Evolutionary conservation across 2,329 filamentous ascomycete genomes (phyloP).

Genomic region (Exophiala sp.): DNA sequence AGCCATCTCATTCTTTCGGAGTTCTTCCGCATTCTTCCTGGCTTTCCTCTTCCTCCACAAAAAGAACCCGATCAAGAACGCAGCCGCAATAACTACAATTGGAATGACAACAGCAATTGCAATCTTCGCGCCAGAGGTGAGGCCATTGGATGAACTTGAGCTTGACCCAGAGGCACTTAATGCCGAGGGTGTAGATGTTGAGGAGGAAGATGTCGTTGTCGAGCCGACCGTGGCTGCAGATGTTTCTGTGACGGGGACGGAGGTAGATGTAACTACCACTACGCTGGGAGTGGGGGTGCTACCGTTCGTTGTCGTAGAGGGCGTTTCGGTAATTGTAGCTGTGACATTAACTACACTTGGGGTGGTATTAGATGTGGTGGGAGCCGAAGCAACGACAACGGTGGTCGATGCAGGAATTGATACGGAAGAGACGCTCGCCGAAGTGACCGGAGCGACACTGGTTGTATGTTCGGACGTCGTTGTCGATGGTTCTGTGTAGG

Average conservation of each 20-base stretch:
- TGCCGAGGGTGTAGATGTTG: slow-evolving; percentile 27
- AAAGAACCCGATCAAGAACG: slow-evolving; percentile 51
- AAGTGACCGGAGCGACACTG: slow-evolving; percentile 28
- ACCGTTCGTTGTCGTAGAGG: slow-evolving; percentile 17
- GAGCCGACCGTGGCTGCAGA: slow-evolving; percentile 24
- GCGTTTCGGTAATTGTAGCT: slow-evolving; percentile 22
- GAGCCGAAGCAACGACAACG: slow-evolving; percentile 8
- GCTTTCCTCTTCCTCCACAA: slow-evolving; percentile 88
- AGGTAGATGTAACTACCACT: slow-evolving; percentile 30
- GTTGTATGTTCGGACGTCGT: slow-evolving; percentile 15
- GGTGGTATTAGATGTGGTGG: slow-evolving; percentile 22
- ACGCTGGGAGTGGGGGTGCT: slow-evolving; percentile 23
- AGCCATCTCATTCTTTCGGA: slow-evolving; percentile 90
- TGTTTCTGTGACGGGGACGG: slow-evolving; percentile 30
- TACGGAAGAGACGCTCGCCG: slow-evolving; percentile 28
- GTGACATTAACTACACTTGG: slow-evolving; percentile 26
- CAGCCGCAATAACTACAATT: slow-evolving; percentile 71
- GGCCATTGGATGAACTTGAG: slow-evolving; percentile 33
- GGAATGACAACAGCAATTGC: slow-evolving; percentile 93
- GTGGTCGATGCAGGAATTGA: slow-evolving; percentile 23
- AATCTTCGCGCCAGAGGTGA: slow-evolving; percentile 62
- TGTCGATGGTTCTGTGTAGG: slow-evolving; percentile 9
- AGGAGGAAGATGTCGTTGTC: slow-evolving; percentile 21
- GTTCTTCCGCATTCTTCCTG: slow-evolving; percentile 78
- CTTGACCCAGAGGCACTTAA: slow-evolving; percentile 15